These are phyloP conservation scores for Coemansia furcata DNA, from an alignment of 192 early-diverging fungal genomes.

Conservation along the genomic window DNA sequence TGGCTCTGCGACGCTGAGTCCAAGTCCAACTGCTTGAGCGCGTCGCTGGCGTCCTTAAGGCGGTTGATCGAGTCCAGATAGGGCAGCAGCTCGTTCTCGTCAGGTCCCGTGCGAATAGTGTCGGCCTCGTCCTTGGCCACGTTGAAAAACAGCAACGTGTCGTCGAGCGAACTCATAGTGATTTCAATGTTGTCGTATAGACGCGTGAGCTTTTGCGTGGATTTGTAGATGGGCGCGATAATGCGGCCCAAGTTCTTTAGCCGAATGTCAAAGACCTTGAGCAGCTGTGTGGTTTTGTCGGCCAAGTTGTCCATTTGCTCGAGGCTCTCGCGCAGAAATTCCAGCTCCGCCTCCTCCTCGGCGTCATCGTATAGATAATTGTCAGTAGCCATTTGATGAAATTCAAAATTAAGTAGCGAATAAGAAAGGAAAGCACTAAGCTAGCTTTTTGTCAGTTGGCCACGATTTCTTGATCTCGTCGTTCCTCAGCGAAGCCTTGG, in stretches of 20 bases:
- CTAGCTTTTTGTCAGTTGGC: conserved; percentile 37
- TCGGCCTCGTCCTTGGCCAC: conserved; percentile 48
- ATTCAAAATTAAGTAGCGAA: background rate
- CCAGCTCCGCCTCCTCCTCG: conserved; percentile 53
- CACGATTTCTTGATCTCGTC: conserved; percentile 29
- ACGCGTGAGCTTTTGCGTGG: conserved; percentile 50
- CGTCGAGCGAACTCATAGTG: conserved; percentile 48
- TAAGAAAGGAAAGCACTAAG: background rate
- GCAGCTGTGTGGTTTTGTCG: conserved; percentile 46
- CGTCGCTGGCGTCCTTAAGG: conserved; percentile 52
- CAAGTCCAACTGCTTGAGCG: conserved; percentile 46
- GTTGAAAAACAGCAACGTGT: conserved; percentile 54
- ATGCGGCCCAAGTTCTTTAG: conserved; percentile 49
- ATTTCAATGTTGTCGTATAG: conserved; percentile 48
- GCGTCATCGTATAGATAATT: conserved; percentile 46
- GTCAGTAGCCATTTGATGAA: conserved; percentile 23
- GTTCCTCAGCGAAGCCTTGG: conserved; percentile 25
- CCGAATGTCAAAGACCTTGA: conserved; percentile 53
- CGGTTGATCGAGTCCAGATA: conserved; percentile 55
- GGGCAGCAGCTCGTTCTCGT: conserved; percentile 53
- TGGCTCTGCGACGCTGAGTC: conserved; percentile 44
- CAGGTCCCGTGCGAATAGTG: conserved; percentile 44
- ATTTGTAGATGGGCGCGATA: conserved; percentile 53
- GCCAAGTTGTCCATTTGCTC: conserved; percentile 57
- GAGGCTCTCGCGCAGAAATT: conserved; percentile 53